Conservation (phyloP, 768 basidiomycete genomes). For the Antrodiella citrinella region DNA sequence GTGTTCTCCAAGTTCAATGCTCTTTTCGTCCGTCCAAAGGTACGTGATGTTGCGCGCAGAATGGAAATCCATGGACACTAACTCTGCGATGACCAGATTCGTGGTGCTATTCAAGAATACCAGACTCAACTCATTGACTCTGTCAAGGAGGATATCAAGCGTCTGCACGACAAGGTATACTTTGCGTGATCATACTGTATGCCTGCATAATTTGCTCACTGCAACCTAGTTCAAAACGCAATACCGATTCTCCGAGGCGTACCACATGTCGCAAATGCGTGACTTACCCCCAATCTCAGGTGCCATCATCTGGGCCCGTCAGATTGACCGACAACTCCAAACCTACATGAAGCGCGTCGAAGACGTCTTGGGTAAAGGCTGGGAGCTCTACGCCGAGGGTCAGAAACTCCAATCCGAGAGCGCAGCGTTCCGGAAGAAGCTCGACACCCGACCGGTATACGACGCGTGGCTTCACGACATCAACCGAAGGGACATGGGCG, state of each 20-base stretch:
- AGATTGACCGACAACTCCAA: slow-evolving; percentile 92
- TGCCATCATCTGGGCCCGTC: slow-evolving; percentile 98
- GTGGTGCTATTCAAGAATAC: slow-evolving; percentile 98
- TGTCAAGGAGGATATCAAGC: slow-evolving; percentile 96
- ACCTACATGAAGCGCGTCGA: slow-evolving; percentile 99
- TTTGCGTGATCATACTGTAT: too few species aligned
- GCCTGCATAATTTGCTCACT: too few species aligned
- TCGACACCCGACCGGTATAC: slow-evolving; percentile 89
- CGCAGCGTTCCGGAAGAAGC: slow-evolving; percentile 87
- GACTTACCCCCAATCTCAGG: slow-evolving; percentile 98
- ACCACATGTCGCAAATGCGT: slow-evolving; percentile 98
- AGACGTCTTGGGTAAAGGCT: slow-evolving; percentile 95
- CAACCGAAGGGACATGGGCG: slow-evolving; percentile 85
- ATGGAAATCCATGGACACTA: not conserved
- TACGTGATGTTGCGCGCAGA: too few species aligned
- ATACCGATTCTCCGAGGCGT: slow-evolving; percentile 92
- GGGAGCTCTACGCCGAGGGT: slow-evolving; percentile 99
- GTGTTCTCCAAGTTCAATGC: slow-evolving; percentile 99
- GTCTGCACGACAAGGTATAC: slow-evolving; percentile 80
- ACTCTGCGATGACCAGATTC: slow-evolving; percentile 63
- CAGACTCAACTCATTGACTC: slow-evolving; percentile 98
- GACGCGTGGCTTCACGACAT: slow-evolving; percentile 98
- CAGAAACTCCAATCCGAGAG: slow-evolving; percentile 94
- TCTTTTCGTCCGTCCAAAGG: slow-evolving; percentile 92
- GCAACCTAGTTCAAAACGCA: slow-evolving; percentile 79